A percentile compares a stretch with the other conserved stretches of the same genome.
Evolutionary conservation across 1,284 basidiomycete genomes (phyloP).

Genomic region (Inonotus hispidus): DNA sequence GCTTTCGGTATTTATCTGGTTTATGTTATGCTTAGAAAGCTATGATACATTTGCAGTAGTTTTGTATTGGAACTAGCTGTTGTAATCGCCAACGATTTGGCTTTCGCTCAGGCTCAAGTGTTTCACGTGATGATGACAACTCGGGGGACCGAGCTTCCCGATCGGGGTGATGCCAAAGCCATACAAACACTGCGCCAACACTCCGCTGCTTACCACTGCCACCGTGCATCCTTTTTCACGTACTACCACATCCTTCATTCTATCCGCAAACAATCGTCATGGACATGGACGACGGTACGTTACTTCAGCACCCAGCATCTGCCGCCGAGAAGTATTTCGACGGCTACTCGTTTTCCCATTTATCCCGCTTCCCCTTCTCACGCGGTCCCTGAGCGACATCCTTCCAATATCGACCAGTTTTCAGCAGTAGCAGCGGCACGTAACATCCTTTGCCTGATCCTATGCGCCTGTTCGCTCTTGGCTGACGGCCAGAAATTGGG

Average conservation of each 20-base stretch:
- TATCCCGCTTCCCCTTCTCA: neutral
- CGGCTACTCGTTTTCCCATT: slow-evolving; percentile 6
- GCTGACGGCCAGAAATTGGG: slow-evolving; percentile 5
- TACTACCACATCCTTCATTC: neutral
- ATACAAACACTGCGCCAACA: neutral
- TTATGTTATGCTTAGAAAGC: neutral
- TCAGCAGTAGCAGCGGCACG: neutral
- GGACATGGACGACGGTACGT: slow-evolving; percentile 20
- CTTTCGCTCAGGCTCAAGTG: too few relatives aligned
- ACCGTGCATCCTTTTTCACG: neutral
- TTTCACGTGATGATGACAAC: too few relatives aligned
- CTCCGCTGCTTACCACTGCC: neutral
- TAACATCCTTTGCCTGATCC: neutral
- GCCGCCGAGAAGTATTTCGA: slow-evolving; percentile 8
- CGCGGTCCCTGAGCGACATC: neutral
- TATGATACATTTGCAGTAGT: neutral
- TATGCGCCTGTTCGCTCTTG: neutral
- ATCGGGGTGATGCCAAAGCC: neutral
- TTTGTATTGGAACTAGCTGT: too few relatives aligned
- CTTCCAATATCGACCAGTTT: neutral
- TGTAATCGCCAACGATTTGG: too few relatives aligned
- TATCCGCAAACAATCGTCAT: slow-evolving; percentile 2
- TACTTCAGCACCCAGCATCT: slow-evolving; percentile 13
- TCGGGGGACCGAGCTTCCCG: neutral
- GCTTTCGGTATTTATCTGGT: too few relatives aligned